Base-by-base conservation (phyloP, 768 basidiomycete genomes). In the Pleurotus salmoneostramineus region DNA sequence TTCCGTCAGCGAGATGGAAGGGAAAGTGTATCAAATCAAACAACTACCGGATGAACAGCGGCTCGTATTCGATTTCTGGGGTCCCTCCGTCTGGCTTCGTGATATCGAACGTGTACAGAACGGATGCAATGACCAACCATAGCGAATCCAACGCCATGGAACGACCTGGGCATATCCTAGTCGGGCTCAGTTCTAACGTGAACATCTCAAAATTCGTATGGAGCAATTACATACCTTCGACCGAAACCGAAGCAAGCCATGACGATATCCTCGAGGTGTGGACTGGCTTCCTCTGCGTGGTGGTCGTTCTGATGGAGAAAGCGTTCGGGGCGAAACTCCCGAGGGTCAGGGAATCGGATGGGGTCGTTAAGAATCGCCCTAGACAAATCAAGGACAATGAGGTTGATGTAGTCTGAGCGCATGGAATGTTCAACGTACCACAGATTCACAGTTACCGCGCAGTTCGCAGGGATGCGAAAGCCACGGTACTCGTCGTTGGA, bases 271-370 rank as follows among this genome's bases (percentile, higher is more conserved):
- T 21, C 12, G 3, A 68, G 56, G 1, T 3, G 21, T 27, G 21
- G 21, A 27, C 21, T 27, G 21, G 21, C 21, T 27, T 27, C 21
- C 4, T 46, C 56, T 2, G 57, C 56, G 33, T 69, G 57, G n/a
- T 63, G 45, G 27, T 62, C 54, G 6, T 65, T 66, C 37, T 68
- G 61, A 15, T 59, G 51, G 12, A 74, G 58, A 52, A 72, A 78
- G n/a, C 77, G 67, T 42, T 76, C 74, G 6, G 76, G 76, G 0
- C 60, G 61, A 60, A 78, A 78, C 6, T 64, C 50, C 8, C 67
- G 62, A 15, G 76, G 73, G 15, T 72, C 63, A 1, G 71, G 69
- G 51, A 77, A 79, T 4, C 61, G 58, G 35, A 58, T 54, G 50
- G 68, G 64, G 17, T 77, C 69, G 46, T 72, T 73, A 14, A 66